Evolutionary conservation across 495 filamentous ascomycete species (phyloP), one percentile per base, ranked within the genome.

Genomic region (Aspergillus nidulans): DNA sequence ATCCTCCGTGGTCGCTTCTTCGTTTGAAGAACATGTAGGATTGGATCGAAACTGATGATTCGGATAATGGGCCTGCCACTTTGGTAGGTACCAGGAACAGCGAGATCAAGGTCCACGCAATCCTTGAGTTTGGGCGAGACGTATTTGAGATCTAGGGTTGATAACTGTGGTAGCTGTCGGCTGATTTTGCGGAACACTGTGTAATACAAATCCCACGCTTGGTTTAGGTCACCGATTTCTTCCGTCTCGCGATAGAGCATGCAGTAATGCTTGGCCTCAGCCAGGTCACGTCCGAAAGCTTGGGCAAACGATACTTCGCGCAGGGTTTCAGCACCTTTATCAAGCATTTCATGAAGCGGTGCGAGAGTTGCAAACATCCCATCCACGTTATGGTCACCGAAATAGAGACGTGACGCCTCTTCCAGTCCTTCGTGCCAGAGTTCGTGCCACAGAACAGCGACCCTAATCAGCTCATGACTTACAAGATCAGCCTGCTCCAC

Each of bases 351-450:
- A 67, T 99, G 94, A 44, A 99, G 77, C 13, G 94, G 95, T 21
- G 86, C 87, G 21, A 99, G 83, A 1, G 88, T 91, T 38, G 84
- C 80, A 67, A 99, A 92, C 92, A 97, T 97, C 66, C 92, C 95
- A 51, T 96, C 89, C 49, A 96, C 90, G 65, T 99, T 95, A 54
- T 90, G 85, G 63, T 97, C 95, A 39, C 92, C 94, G 62, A 99
- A 99, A 65, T 88, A 87, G 42, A 95, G 72, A 44, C 95, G 84
- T 6, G 91, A 96, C 3, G 94, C 95, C 71, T 99, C 95, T 69
- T 99, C 94, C 12, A 99, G 80, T n/a, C 87, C 95, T 69, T 99
- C 94, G 60, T 99, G 95, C 94, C 94, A 99, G 41, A 92, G 85
- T 62, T 99, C 94, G 67, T 99, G 94, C 94, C 94, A 99, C 20